Evolutionary conservation across 2,329 filamentous ascomycete species (phyloP), one percentile per base, ranked within the genome.

Genomic region (Thielaviopsis ethacetica): DNA sequence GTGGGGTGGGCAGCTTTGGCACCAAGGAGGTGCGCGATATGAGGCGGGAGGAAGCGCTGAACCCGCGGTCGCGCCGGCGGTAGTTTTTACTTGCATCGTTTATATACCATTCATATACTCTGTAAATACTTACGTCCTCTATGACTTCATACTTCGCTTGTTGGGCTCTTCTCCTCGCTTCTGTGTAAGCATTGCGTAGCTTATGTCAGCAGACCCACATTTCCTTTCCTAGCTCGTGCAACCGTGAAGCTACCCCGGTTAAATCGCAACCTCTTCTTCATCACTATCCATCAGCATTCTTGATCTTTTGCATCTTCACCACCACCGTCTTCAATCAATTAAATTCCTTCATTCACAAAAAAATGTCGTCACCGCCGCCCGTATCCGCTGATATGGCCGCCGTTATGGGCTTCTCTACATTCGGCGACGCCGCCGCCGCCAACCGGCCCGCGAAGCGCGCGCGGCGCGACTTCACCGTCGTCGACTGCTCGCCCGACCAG

Each of bases 1-100:
- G 93, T 3, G 93, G 93, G 0, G 70, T 91, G 61, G 91, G 91
- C 2, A 93, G 89, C 67, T 70, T 97, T 69, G 88, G 90, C 2
- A 97, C 91, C 4, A 95, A 90, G 73, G 91, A 97, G 76, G 82
- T 91, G 68, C 80, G 93, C 62, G 89, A 95, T 65, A 91, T 85
- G 71, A 82, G 90, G 69, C 83, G 80, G 67, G 77, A 82, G 55
- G 90, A 96, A 70, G 90, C 91, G 5, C 74, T 81, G 63, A 86
- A 95, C 75, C 91, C 91, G 52, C 80, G 91, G 67, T 78, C 85
- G 64, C 80, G 84, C 62, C 82, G 82, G 70, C 66, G 70, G 57
- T 79, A 63, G 67, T 51, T 26, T 54, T 59, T 34, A 34, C 22
- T 47, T 57, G 9, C 15, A 51, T 30, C 47, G 22, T 41, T 26